Base-by-base conservation (phyloP, 192 early-diverging fungal species). In the Coemansia asiatica region DNA sequence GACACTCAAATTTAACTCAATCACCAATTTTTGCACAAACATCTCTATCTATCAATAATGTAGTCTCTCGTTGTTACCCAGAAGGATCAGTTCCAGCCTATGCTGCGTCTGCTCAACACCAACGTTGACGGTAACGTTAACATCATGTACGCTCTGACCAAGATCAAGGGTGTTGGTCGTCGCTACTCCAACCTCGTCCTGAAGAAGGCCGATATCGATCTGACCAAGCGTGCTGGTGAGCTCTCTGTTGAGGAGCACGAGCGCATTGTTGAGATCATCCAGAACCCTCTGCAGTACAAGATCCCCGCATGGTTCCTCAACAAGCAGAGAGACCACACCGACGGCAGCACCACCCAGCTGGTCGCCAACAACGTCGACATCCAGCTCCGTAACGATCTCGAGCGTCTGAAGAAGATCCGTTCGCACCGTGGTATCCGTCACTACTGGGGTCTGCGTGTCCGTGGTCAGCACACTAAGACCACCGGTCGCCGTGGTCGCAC, bases 401-500 rank as follows among this genome's bases (percentile, higher is more conserved):
- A 98, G 86, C 91, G 94, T 67, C 85, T 98, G 79, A 98, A 97
- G 93, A 98, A 98, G 92, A 97, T 98, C 85, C 92, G 96, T 74
- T 85, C 87, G 58, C 95, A 98, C 90, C 94, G 96, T 89, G 96
- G 96, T 94, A 87, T 98, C 79, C 95, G 96, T 89, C 95, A 98
- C 90, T 90, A 87, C 85, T 94, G 92, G 90, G 94, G 94, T 85
- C 83, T 98, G 83, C 93, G 94, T 88, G 96, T 98, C 73, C 92
- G 96, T 87, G 96, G 96, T 87, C 96, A 98, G 85, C 96, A 98
- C 90, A 97, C 96, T 85, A 98, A 98, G 88, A 98, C 95, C 83
- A 98, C 95, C 58, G 95, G 96, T 83, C 91, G 96, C 74, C 88
- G 91, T 66, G 96, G 96, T 77, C 86, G 92, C 79, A 92, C 90